Evolutionary conservation across 176 grass and related monocot genomes (phyloP), one percentile per base, ranked within the genome.

Genomic region (Bothriochloa decipiens): DNA sequence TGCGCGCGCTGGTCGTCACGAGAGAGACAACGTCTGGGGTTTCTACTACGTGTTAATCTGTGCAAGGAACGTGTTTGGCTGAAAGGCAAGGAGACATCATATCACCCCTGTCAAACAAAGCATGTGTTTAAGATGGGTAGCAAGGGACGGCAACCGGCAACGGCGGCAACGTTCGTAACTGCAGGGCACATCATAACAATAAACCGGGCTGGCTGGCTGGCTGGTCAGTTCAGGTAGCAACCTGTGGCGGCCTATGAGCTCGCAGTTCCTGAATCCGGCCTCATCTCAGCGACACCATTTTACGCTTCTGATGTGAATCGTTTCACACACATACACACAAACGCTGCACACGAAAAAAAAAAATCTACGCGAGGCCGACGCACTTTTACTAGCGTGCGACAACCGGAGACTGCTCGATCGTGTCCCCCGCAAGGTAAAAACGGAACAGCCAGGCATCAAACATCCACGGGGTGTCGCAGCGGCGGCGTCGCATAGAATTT

Each of bases 31-130:
- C 70, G 7, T 47, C 26, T 16, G 2, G 7, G 42, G 22, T 45
- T 75, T 75, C 14, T 27, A 53, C 47, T 17, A 17, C 42, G 33
- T 23, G 45, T 28, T 32, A 7, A 36, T 66, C 42, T 15, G 33
- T 50, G 60, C 28, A 16, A 58, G n/a, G 77, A 70, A 82, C 83
- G 72, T 81, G 82, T 85, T 11, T 15, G 72, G 82, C 64, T 53
- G 37, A 3, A 36, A 75, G 2, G 8, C 65, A 33, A 25, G 29
- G 36, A 27, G 32, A 20, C 23, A 46, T 89, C 69, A 27, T 26
- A 2, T 62, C 3, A 1, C 26, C 25, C 46, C 13, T 49, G 76
- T 70, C 77, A 63, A 81, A 50, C 82, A 63, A 81, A 50, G 1
- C n/a, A 20, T 53, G 55, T 6, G 55, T 39, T 74, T 35, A 85